Conservation (phyloP, 2,329 filamentous ascomycete species). For the Zasmidium cellare region DNA sequence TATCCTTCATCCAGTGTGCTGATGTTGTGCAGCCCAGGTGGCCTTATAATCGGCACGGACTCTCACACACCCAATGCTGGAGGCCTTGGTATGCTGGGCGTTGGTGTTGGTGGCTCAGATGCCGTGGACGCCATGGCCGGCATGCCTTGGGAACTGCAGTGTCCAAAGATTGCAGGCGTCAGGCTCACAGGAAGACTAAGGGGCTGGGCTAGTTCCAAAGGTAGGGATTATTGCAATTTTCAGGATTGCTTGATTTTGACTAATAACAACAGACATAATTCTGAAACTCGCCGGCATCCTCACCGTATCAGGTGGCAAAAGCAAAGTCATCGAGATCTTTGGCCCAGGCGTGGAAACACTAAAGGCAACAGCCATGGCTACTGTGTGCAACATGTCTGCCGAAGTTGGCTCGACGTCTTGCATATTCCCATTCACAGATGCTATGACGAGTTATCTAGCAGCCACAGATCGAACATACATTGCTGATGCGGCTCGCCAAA, state of each 20-base stretch:
- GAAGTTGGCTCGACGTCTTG: constrained; percentile 86
- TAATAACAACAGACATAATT: constrained; percentile 71
- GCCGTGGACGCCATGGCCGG: constrained; percentile 98
- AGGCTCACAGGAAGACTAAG: constrained; percentile 85
- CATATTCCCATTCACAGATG: constrained; percentile 95
- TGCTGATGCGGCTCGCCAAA: constrained; percentile 81
- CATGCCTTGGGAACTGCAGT: constrained; percentile 97
- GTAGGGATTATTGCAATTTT: constrained; percentile 56
- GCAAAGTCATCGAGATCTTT: constrained; percentile 50
- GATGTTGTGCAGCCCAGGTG: constrained; percentile 64
- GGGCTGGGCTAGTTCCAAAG: constrained; percentile 91
- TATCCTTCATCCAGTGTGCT: too few species aligned
- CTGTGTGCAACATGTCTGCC: constrained; percentile 61
- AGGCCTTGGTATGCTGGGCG: constrained; percentile 88
- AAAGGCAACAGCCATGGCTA: constrained; percentile 83
- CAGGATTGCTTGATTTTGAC: not conserved
- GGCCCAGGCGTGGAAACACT: constrained; percentile 73
- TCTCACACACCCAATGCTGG: constrained; percentile 97
- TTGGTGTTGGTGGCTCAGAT: constrained; percentile 97
- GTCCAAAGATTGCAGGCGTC: constrained; percentile 94
- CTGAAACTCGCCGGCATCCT: constrained; percentile 95
- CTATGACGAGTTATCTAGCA: constrained; percentile 92
- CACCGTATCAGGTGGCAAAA: constrained; percentile 97
- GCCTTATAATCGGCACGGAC: constrained; percentile 95
- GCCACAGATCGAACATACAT: constrained; percentile 90